phyloP scores from a whole-genome alignment of 2,329 filamentous ascomycete species.

The Penicillium olsonii region DNA sequence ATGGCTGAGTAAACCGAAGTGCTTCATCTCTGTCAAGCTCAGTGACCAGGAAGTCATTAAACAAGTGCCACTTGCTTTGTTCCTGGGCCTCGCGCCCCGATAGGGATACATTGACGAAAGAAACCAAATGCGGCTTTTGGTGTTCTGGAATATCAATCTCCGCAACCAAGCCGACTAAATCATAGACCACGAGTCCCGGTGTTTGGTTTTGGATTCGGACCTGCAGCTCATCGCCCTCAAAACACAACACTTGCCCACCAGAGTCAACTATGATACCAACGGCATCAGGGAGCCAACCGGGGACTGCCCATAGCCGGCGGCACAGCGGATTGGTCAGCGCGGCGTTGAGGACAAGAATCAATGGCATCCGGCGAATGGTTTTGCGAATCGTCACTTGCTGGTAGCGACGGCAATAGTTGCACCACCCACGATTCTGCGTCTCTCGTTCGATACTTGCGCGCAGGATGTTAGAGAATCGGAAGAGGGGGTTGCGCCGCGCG shows the following conservation, averaged over 20 bases:
- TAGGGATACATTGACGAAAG: constrained; percentile 76
- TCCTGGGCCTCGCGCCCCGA: constrained; percentile 49
- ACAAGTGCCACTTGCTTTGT: constrained; percentile 84
- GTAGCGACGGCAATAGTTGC: constrained; percentile 84
- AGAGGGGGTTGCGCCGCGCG: constrained; percentile 49
- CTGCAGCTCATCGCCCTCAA: constrained; percentile 86
- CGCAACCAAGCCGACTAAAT: constrained; percentile 83
- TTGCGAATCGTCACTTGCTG: constrained; percentile 84
- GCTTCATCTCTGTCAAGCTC: constrained; percentile 80
- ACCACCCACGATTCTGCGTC: constrained; percentile 89
- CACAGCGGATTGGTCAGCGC: constrained; percentile 72
- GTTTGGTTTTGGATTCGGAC: constrained; percentile 76
- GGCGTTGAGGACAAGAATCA: constrained; percentile 83
- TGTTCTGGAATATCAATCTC: constrained; percentile 85
- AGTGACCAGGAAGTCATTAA: constrained; percentile 94
- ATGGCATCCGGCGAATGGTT: constrained; percentile 77
- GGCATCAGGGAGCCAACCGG: constrained; percentile 89
- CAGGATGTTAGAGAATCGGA: constrained; percentile 82
- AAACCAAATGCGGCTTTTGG: constrained; percentile 87
- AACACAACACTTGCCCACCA: constrained; percentile 90
- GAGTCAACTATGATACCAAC: constrained; percentile 84
- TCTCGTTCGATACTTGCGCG: constrained; percentile 90
- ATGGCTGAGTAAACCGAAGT: constrained; percentile 81
- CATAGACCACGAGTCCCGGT: constrained; percentile 84
- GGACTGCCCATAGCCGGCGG: constrained; percentile 76